Evolutionary conservation across 768 basidiomycete genomes (phyloP), one percentile per base, ranked within the genome.

Genomic region (Crucibulum laeve): DNA sequence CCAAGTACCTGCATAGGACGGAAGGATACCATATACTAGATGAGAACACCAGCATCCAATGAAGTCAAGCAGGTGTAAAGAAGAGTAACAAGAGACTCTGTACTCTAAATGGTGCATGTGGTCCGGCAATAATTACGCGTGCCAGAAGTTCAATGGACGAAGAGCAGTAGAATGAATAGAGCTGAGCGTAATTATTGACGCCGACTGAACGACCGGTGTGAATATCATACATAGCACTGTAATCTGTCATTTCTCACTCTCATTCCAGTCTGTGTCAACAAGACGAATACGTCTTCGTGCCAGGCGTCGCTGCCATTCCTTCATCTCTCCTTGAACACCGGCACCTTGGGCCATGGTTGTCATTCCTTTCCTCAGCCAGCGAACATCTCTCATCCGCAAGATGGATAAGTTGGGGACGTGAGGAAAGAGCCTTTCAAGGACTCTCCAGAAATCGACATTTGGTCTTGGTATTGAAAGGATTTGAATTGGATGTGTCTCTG

Each of bases 271-370:
- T 13, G 75, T 71, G 54, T 91, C 89, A 42, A 91, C 64, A 22
- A 91, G 62, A 17, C 72, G 69, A 37, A 91, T 73, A 1, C 76
- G 69, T 53, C 75, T 68, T 43, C 79, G 68, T 8, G 64, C 65
- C 24, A 91, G 67, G 41, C 82, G 73, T 37, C 76, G 71, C 47
- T 71, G 72, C 89, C 89, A 91, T 44, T 80, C 76, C 49, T 70
- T 67, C 79, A 91, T 82, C 58, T 88, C 84, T 33, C 87, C 89
- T 61, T 90, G 88, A 11, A 88, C 75, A 5, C 89, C 89, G 5
- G 88, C 76, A 49, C 75, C 79, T 50, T 77, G 80, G 19, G 89
- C 89, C 46, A 73, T 69, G 0, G 62, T 63, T 5, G 74, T 79
- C 60, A 90, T 73, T 0, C 86, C 88, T 40, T 71, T 73, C 42